Percentiles rank a stretch among this genome's conserved stretches.
Conservation (phyloP, 2,329 filamentous ascomycete genomes). For the Paraphoma sp. region DNA sequence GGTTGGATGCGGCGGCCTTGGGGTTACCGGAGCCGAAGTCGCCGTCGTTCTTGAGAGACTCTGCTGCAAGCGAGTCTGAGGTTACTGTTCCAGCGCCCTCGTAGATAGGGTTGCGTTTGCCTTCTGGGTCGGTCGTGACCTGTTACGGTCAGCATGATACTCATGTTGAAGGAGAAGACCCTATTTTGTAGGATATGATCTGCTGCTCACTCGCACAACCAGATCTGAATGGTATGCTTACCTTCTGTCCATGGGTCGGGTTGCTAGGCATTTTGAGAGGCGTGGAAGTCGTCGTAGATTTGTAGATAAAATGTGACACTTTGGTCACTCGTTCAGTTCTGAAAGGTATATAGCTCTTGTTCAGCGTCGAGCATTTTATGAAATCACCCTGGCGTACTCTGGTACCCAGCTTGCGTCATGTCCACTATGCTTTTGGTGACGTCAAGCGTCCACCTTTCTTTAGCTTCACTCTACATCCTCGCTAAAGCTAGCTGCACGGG, state of each 20-base stretch:
- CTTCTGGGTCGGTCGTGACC: slow-evolving; percentile 57
- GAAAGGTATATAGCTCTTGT: not conserved
- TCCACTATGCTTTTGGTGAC: not conserved
- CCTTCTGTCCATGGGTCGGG: slow-evolving; percentile 25
- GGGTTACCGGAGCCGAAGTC: slow-evolving; percentile 66
- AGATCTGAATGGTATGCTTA: slow-evolving; percentile 4
- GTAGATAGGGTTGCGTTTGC: slow-evolving; percentile 56
- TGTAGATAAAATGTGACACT: too few relatives aligned
- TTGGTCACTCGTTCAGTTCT: not conserved
- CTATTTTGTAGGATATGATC: not conserved
- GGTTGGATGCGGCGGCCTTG: slow-evolving; percentile 57
- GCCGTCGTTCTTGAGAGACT: slow-evolving; percentile 69
- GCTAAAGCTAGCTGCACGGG: not conserved
- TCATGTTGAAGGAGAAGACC: not conserved
- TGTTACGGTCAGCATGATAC: slow-evolving; percentile 15
- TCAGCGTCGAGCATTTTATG: not conserved
- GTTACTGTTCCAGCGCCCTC: slow-evolving; percentile 71
- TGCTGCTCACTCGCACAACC: not conserved
- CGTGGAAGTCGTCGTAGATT: not conserved
- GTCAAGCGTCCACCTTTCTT: slow-evolving; percentile 1
- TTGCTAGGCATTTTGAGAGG: slow-evolving; percentile 14
- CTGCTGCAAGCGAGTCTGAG: slow-evolving; percentile 76
- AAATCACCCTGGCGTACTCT: not conserved
- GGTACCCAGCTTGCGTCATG: slow-evolving; percentile 3
- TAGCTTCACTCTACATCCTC: not conserved